Base-by-base conservation (phyloP, 2,329 filamentous ascomycete genomes). In the Botryosphaeria dothidea region DNA sequence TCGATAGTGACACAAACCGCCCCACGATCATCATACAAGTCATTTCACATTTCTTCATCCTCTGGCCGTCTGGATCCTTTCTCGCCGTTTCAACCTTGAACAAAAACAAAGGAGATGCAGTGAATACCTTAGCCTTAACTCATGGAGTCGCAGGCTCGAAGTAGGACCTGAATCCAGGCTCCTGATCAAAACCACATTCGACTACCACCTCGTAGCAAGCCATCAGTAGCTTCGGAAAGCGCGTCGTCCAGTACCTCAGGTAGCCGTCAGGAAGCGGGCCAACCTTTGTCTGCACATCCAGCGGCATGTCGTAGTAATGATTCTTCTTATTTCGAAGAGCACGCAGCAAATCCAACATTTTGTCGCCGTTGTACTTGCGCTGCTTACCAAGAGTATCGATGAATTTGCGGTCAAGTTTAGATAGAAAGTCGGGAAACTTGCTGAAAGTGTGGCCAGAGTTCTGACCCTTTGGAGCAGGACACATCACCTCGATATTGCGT, bases 261-360 rank as follows among this genome's bases (percentile, higher is more conserved):
- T 97, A 97, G 0, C 92, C 92, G 15, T 92, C 89, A 0, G 92
- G 90, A 66, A 94, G 74, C 8, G 88, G 80, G 0, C 92, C 93
- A 0, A 97, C 91, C 70, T 85, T 83, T 57, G 82, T 82, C 78
- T 90, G 94, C 68, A 97, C 85, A 56, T 87, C 81, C 15, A 93
- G 91, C 6, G 91, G 86, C 92, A 99, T 94, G 76, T 99, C 95
- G 73, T 97, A 93, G 75, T 97, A 99, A 75, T 99, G 95, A 69
- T 98, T 97, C 72, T 91, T 92, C 85, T 99, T 99, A 79, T 99
- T 99, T 25, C 95, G 85, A 64, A 99, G 81, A 1, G 94, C 95
- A 1, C 95, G 86, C 21, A 99, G 81, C 23, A 99, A 83, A 78
- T 99, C 95, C 63, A 99, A 80, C 74, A 99, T 86, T 52, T 88